A percentile compares a stretch with the other conserved stretches of the same genome.
phyloP scores from a whole-genome alignment of 768 basidiomycete genomes.

The Hemileccinum impolitum region DNA sequence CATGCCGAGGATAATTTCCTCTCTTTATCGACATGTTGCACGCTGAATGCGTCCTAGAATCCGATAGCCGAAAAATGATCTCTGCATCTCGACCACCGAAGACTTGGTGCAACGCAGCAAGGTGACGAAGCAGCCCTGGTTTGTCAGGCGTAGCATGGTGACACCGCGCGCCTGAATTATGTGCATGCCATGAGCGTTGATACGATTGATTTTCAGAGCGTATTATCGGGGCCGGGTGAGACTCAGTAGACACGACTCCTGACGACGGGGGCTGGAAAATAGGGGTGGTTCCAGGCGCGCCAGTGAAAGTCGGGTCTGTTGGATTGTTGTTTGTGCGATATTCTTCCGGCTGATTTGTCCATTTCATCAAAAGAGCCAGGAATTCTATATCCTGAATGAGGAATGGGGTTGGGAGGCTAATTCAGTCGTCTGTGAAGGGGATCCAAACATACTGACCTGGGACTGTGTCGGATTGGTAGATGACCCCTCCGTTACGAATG shows the following conservation, averaged over 20 bases:
- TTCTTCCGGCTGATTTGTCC: neutral
- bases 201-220: neutral
- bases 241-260: neutral
- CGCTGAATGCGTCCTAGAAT: neutral
- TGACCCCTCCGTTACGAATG: neutral
- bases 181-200: constrained; percentile 12
- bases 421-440: too few species aligned
- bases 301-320: neutral
- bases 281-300: neutral
- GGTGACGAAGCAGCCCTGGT: constrained; percentile 15
- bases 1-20: constrained; percentile 16
- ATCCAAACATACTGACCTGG: neutral
- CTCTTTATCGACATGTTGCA: constrained; percentile 9
- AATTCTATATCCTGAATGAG: neutral
- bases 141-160: neutral
- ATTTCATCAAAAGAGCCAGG: neutral
- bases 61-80: constrained; percentile 11
- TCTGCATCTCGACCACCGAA: neutral
- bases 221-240: neutral
- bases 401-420: neutral
- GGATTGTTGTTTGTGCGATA: neutral
- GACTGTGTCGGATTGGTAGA: neutral
- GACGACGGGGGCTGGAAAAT: neutral
- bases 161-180: neutral
- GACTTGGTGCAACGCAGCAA: constrained; percentile 10